Base-by-base conservation (phyloP, 177 flowering plant genomes). In the Vitis hybrid region DNA sequence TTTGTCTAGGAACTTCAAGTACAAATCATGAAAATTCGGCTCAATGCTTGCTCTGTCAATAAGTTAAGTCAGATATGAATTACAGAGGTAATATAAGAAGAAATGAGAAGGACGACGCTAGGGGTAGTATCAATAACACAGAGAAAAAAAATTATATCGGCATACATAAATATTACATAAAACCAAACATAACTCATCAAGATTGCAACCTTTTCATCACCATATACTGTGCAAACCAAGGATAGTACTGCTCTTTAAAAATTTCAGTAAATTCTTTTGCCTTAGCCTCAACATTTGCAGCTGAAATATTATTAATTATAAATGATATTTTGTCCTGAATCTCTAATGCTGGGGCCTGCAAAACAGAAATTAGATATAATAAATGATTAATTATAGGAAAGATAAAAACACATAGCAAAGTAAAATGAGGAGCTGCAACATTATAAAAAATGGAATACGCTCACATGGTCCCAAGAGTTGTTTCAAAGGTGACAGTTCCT, bases 221-320 rank as follows among this genome's bases (percentile, higher is more conserved):
- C 92, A 95, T 87, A 71, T 93, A 93, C 75, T 91, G 94, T 3
- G 97, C 98, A 82, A 95, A 95, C 99, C 99, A 95, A 1, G 93
- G 91, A 78, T 86, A 86, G 77, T 86, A 87, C 66, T 91, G 87
- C 80, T 90, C 97, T 55, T 83, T 86, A 71, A 93, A 74, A 69
- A 93, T 76, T 62, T 96, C 98, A 61, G 80, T 69, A 67, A 96
- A 85, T 56, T 96, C 99, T 75, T 88, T 93, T 31, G 93, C 88
- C 83, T 96, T 96, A 22, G 85, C 85, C 71, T 96, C 99, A 72
- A 89, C 22, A 81, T 89, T 96, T 61, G 92, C 73, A 20, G 74
- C 45, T 51, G 99, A 88, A 62, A 96, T 79, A 76, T 96, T 96
- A 71, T 96, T 96, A 13, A 96, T 87, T 67, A 90, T 81, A 77